Percentiles rank a stretch among this genome's conserved stretches.
Evolutionary conservation across 176 grass and related monocot species (phyloP).

Genomic region (Carex myosuroides): DNA sequence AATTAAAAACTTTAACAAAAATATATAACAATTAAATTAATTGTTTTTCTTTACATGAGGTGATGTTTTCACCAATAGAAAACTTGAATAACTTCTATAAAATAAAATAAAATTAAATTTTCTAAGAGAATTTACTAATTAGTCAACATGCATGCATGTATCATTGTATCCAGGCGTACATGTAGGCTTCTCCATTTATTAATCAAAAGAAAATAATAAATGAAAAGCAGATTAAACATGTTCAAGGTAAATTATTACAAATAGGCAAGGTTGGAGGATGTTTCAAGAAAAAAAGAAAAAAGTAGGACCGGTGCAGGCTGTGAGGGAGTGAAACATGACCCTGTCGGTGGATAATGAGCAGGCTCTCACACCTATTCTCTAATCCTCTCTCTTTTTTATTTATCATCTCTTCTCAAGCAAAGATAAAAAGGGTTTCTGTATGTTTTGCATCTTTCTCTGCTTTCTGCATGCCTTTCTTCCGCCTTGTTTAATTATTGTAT

Average conservation of each 20-base stretch:
- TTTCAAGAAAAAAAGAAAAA: background rate
- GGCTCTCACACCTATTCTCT: background rate
- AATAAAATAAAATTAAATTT: too few relatives aligned
- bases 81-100: too few relatives aligned
- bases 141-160: too few relatives aligned
- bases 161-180: background rate
- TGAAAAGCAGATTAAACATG: background rate
- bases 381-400: background rate
- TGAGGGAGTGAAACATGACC: constrained; percentile 51
- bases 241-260: background rate
- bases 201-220: background rate
- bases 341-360: constrained; percentile 52
- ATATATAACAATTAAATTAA: too few relatives aligned
- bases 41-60: too few relatives aligned
- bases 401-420: constrained; percentile 24
- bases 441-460: background rate
- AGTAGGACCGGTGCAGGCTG: constrained; percentile 41
- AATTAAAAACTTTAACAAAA: too few relatives aligned
- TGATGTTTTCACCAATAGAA: too few relatives aligned
- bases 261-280: background rate
- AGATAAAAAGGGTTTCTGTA: too few relatives aligned
- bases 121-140: too few relatives aligned
- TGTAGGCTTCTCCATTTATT: background rate
- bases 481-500: background rate
- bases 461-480: background rate